Base-by-base conservation (phyloP, 2,329 filamentous ascomycete genomes). In the Geosmithia putterillii region DNA sequence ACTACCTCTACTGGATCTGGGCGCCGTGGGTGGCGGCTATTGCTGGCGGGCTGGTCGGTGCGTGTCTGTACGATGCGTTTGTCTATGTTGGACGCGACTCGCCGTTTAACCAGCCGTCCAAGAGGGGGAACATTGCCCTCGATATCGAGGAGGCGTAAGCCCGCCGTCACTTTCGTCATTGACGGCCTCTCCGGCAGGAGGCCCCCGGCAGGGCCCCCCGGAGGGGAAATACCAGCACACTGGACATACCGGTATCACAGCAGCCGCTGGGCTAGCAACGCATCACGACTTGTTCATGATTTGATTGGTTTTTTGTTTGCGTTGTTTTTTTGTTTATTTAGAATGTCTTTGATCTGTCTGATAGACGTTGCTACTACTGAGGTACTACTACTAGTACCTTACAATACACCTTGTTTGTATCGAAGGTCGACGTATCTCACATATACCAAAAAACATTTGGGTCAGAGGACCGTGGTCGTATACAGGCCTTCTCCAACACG, bases 1-100 rank as follows among this genome's bases (percentile, higher is more conserved):
- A 41, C 19, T 32, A 28, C 40, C 14, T 23, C 14, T 41, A 41
- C 40, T 41, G 40, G 40, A 19, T 41, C 10, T 41, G 40, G 40
- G 40, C 40, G 12, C 40, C 40, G 7, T 41, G 40, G 40, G 23
- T 10, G 21, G 40, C 21, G n/a, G 40, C 40, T 12, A 41, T 41
- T 18, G 40, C 28, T 15, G 40, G 40, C 12, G 40, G 40, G 7
- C 21, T 41, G n/a, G 18, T 41, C 19, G 40, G 40, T 15, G 40
- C 40, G 9, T 25, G 40, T 17, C 10, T 41, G 15, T 41, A 41
- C 25, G 40, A 41, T 32, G 40, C 21, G 10, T 41, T 41, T 21
- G 15, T 41, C 19, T 41, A 41, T 17, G 23, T 12, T 28, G 40
- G 40, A 7, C 15, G 40, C n/a, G 40, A 41, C 23, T 41, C 40